Base-by-base conservation (phyloP, 805 yeast genomes). In the Cyberlindnera petersonii region DNA sequence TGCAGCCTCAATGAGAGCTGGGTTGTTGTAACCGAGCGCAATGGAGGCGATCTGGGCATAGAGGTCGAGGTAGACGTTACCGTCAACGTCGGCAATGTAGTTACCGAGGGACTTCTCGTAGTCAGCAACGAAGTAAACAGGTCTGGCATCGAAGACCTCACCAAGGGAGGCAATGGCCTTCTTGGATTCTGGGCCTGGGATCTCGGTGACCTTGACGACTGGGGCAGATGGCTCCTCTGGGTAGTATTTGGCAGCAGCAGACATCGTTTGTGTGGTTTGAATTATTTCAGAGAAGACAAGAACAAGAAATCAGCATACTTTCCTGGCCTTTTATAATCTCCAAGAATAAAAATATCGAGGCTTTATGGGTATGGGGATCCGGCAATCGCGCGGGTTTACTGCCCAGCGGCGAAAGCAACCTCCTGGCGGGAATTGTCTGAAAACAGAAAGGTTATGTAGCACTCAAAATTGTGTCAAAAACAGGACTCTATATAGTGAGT, bases 11-110 rank as follows among this genome's bases (percentile, higher is more conserved):
- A 74, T 68, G 49, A 85, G 69, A 29, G 75, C 81, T 16, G 94
- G 94, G 68, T 85, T 82, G 70, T 86, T 85, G 75, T 85, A 85
- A 34, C 95, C 95, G 44, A 85, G 71, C 14, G 93, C 82, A 49
- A 85, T 84, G 11, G 94, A 85, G 10, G 95, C 86, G 52, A 85
- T 83, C 67, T 85, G 95, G 31, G 86, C 83, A 58, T 85, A 86
- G 28, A 79, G 77, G 59, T 86, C 95, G 53, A 86, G 74, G 56
- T 72, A 68, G 26, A 65, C 58, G 69, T 86, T 86, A 33, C 94
- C 95, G 55, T 86, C 95, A 23, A 72, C 83, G 55, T 86, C 95
- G 37, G 71, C 82, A 33, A 86, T 71, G 66, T 84, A 86, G 74
- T 86, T 86, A 59, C 95, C 95, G 24, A 55, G 40, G 3, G 93